Evolutionary conservation across 768 basidiomycete genomes (phyloP), one percentile per base, ranked within the genome.

Genomic region (Nidularia sp.): DNA sequence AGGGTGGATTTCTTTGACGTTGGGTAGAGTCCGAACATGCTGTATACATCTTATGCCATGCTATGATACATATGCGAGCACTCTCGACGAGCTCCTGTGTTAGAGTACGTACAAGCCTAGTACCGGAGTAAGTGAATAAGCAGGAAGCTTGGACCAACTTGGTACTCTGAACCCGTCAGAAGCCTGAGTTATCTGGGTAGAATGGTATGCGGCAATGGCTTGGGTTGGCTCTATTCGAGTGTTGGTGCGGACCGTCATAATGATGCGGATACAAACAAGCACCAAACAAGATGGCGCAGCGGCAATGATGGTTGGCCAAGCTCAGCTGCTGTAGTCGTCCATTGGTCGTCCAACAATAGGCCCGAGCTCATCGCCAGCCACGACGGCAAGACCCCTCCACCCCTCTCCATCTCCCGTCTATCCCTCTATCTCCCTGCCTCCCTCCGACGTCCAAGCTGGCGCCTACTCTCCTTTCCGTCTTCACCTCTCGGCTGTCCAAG

Each of bases 381-480:
- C 18, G 18, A 18, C 18, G 18, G 18, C 18, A 70, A 62, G 64
- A 59, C 47, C 51, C 22, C 44, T 45, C 12, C 44, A 12, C 12
- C 44, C 44, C 8, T 25, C 44, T 13, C 8, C 44, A 12, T 25
- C 44, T 45, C 44, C 22, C 25, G 42, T 41, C 29, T 47, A n/a
- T 39, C 5, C 48, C 53, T 15, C 15, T 2, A 15, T 39, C 36
- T 29, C 34, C 61, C 60, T 52, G 41, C 55, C 52, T 53, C 54
- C 49, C 60, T 54, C 56, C 50, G 43, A 47, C 53, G 50, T 59
- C 53, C 70, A 89, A 79, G 67, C 88, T 91, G 89, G 89, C 89
- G 73, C 88, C 88, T 45, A 85, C 88, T 63, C 78, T 91, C 46
- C 76, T 91, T 65, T 86, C 88, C 63, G 86, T 83, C 42, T 80